phyloP scores from a whole-genome alignment of 805 yeast genomes.

The Debaryomyces prosopidis region DNA sequence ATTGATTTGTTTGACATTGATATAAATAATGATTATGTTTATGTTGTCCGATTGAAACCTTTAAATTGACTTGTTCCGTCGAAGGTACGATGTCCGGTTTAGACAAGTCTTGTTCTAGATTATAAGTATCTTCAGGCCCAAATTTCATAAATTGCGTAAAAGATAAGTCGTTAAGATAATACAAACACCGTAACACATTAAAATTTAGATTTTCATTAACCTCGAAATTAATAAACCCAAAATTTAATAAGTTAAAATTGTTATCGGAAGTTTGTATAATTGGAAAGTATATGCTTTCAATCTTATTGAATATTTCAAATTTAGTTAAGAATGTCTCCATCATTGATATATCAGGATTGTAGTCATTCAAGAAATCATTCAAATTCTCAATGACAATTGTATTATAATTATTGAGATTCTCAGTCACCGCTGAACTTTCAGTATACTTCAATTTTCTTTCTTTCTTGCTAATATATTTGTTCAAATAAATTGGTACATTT shows the following conservation, averaged over 20 bases:
- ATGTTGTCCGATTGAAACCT: constrained; percentile 34
- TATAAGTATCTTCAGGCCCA: constrained; percentile 7
- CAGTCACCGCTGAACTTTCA: constrained; percentile 4
- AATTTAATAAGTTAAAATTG: constrained; percentile 34
- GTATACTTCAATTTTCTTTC: constrained; percentile 52
- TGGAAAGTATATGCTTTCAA: constrained; percentile 58
- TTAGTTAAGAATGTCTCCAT: constrained; percentile 38
- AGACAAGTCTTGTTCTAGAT: neutral
- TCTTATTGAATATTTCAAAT: constrained; percentile 47
- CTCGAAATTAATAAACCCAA: constrained; percentile 54
- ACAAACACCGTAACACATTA: constrained; percentile 50
- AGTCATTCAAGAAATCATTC: constrained; percentile 49
- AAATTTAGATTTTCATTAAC: constrained; percentile 31
- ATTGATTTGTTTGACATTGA: constrained; percentile 10
- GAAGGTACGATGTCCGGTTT: constrained; percentile 4
- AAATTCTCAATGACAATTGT: constrained; percentile 42
- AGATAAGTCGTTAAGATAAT: constrained; percentile 46
- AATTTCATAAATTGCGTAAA: constrained; percentile 46
- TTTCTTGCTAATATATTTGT: constrained; percentile 64
- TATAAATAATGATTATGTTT: constrained; percentile 34
- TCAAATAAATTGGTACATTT: constrained; percentile 46
- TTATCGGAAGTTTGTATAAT: constrained; percentile 20
- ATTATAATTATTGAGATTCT: constrained; percentile 18
- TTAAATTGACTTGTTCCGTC: constrained; percentile 11
- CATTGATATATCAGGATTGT: constrained; percentile 42